A percentile compares a stretch with the other conserved stretches of the same genome.
Evolutionary conservation across 768 basidiomycete genomes (phyloP).

Genomic region (Amanita polypyramis): DNA sequence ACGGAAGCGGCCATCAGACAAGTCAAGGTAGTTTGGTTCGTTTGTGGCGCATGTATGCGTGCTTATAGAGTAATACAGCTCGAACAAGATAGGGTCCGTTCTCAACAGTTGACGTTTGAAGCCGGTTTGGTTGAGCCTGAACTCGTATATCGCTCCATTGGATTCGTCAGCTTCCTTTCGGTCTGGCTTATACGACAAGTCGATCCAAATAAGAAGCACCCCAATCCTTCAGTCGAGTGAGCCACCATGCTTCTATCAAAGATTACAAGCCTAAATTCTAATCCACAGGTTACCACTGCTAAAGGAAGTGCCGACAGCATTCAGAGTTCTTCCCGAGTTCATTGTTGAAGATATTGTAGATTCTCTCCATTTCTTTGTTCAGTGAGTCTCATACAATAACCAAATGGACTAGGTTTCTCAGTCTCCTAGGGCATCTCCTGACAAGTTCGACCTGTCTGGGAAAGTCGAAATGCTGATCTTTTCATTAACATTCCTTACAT

Average conservation of each 20-base stretch:
- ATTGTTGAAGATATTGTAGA: conserved; percentile 90
- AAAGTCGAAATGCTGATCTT: conserved; percentile 84
- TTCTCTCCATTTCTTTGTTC: conserved; percentile 73
- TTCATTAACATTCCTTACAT: conserved; percentile 81
- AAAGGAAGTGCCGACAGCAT: conserved; percentile 71
- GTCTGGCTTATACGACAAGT: conserved; percentile 90
- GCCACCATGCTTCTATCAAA: conserved; percentile 16
- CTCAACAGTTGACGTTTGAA: conserved; percentile 72
- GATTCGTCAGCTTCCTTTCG: conserved; percentile 84
- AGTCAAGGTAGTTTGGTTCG: conserved; percentile 45
- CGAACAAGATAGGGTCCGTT: conserved; percentile 59
- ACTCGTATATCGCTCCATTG: conserved; percentile 64
- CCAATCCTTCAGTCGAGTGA: conserved; percentile 55
- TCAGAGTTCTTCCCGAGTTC: conserved; percentile 88
- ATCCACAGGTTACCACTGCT: conserved; percentile 71
- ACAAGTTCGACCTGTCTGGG: conserved; percentile 75
- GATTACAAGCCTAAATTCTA: background rate
- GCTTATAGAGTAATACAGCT: conserved; percentile 24
- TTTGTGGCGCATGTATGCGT: background rate
- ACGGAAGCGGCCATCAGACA: conserved; percentile 69
- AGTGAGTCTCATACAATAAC: conserved; percentile 27
- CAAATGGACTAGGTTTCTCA: background rate
- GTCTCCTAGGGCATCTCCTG: conserved; percentile 47
- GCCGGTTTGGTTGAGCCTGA: conserved; percentile 85
- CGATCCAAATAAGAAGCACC: conserved; percentile 74